A percentile compares a stretch with the other conserved stretches of the same genome.
Conservation (phyloP, 2,329 filamentous ascomycete species). For the Fusarium nurragi region DNA sequence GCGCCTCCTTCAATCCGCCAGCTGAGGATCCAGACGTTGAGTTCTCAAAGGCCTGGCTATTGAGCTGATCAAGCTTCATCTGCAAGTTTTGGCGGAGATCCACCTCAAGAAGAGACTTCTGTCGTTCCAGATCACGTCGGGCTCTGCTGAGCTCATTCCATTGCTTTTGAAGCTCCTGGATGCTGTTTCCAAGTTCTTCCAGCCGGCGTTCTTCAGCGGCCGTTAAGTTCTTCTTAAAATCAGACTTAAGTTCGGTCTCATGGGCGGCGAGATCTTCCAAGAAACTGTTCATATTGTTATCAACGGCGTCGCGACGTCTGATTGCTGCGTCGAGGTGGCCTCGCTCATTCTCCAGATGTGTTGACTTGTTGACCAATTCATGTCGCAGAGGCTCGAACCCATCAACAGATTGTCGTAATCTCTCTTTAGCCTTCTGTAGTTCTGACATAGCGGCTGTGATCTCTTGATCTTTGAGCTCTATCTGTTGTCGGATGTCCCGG, state of each 20-base stretch:
- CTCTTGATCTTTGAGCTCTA: constrained; percentile 85
- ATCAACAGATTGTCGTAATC: constrained; percentile 78
- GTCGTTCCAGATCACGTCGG: constrained; percentile 79
- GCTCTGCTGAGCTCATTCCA: constrained; percentile 78
- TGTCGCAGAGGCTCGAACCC: constrained; percentile 82
- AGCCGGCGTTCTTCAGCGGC: constrained; percentile 84
- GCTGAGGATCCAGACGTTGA: constrained; percentile 66
- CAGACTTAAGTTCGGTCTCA: constrained; percentile 81
- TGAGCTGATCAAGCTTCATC: constrained; percentile 86
- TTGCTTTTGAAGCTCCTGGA: constrained; percentile 79
- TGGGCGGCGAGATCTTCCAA: constrained; percentile 79
- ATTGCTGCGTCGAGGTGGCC: constrained; percentile 77
- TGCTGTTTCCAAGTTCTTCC: constrained; percentile 72
- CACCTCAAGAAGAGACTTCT: constrained; percentile 84
- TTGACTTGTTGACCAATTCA: constrained; percentile 79
- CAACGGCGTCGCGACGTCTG: constrained; percentile 72
- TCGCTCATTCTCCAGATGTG: constrained; percentile 76
- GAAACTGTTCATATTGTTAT: constrained; percentile 78
- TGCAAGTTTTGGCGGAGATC: constrained; percentile 90
- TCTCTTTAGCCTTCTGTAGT: constrained; percentile 83
- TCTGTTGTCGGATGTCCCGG: constrained; percentile 71
- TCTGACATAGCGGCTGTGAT: constrained; percentile 88
- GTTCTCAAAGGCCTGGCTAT: constrained; percentile 76
- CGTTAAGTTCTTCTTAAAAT: constrained; percentile 92
- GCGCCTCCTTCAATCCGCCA: constrained; percentile 77